Percentiles rank a stretch among this genome's conserved stretches.
These are phyloP conservation scores for Trametes elegans DNA, from an alignment of 768 basidiomycete genomes.

Conservation along the genomic window DNA sequence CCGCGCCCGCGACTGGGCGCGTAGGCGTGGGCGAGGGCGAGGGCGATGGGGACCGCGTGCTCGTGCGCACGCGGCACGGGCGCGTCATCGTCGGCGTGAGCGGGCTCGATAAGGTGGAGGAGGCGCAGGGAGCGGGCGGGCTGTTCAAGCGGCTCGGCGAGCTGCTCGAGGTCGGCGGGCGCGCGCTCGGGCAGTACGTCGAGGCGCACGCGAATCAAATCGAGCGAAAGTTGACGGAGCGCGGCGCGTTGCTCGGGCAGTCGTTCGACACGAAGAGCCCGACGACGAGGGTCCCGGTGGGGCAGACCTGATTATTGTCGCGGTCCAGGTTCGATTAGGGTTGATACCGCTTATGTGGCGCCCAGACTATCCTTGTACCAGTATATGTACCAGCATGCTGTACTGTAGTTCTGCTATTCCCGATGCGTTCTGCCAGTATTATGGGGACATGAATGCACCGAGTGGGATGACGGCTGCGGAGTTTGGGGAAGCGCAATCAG, in stretches of 20 bases:
- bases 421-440: too few relatives aligned
- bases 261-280: not conserved
- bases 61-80: conserved; percentile 20
- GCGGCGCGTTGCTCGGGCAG: not conserved
- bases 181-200: conserved; percentile 9
- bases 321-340: too few relatives aligned
- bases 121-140: not conserved
- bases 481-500: too few relatives aligned
- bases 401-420: too few relatives aligned
- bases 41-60: conserved; percentile 5
- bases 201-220: conserved; percentile 1
- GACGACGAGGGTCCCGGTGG: too few relatives aligned
- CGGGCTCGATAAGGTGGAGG: conserved; percentile 17
- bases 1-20: too few relatives aligned
- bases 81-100: conserved; percentile 21
- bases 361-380: too few relatives aligned
- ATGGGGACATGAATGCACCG: too few relatives aligned
- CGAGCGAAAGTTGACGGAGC: not conserved
- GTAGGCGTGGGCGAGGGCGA: not conserved
- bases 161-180: conserved; percentile 9
- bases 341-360: too few relatives aligned
- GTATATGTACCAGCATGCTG: too few relatives aligned
- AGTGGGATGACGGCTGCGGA: too few relatives aligned
- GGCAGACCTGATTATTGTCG: too few relatives aligned
- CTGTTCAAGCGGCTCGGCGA: conserved; percentile 9